Conservation (phyloP, 768 basidiomycete genomes). For the Mycena alexandri region DNA sequence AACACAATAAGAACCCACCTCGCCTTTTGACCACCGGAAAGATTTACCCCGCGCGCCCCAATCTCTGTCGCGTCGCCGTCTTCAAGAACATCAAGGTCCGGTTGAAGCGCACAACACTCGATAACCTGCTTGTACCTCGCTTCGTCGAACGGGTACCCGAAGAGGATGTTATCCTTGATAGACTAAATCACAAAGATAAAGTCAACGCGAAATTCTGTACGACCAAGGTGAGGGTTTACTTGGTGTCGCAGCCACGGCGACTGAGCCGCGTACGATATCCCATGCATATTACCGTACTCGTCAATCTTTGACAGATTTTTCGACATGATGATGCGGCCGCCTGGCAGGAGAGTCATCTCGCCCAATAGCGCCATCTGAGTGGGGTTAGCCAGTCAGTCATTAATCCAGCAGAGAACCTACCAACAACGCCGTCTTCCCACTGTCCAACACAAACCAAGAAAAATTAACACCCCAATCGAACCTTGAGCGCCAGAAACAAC, state of each 20-base stretch:
- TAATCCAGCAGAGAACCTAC: slow-evolving; percentile 48
- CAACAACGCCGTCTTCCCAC: slow-evolving; percentile 86
- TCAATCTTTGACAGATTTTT: slow-evolving; percentile 72
- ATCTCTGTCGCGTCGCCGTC: slow-evolving; percentile 91
- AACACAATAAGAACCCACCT: slow-evolving; percentile 56
- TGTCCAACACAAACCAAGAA: too few species aligned
- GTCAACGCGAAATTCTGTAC: neutral
- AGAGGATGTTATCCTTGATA: slow-evolving; percentile 85
- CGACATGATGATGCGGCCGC: slow-evolving; percentile 71
- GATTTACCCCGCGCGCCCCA: slow-evolving; percentile 76
- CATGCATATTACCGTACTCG: slow-evolving; percentile 69
- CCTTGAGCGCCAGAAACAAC: neutral
- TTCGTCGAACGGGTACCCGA: slow-evolving; percentile 79
- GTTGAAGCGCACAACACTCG: slow-evolving; percentile 85
- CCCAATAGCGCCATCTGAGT: slow-evolving; percentile 78
- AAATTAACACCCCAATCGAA: neutral
- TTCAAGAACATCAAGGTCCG: slow-evolving; percentile 87
- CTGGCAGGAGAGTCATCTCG: slow-evolving; percentile 70
- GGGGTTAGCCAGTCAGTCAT: neutral
- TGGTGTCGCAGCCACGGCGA: slow-evolving; percentile 77
- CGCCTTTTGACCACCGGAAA: slow-evolving; percentile 89
- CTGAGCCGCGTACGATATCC: slow-evolving; percentile 83
- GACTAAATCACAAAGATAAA: too few species aligned
- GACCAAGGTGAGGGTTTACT: neutral
- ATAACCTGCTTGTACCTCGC: slow-evolving; percentile 81